Conservation (phyloP, 1,284 basidiomycete species). For the Pseudozyma thailandica region DNA sequence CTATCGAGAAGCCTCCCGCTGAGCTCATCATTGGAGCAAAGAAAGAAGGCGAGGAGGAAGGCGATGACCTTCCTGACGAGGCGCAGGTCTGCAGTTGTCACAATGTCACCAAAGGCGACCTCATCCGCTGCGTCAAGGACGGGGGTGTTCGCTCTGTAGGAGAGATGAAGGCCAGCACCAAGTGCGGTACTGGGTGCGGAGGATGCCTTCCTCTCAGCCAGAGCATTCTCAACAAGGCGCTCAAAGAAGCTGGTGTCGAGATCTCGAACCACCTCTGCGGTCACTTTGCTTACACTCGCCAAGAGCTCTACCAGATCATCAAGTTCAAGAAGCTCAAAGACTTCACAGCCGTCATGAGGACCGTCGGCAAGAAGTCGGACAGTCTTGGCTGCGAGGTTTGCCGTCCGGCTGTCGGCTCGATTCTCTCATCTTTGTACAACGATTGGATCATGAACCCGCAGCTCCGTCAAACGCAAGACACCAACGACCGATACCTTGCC, state of each 20-base stretch:
- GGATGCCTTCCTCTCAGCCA: conserved; percentile 76
- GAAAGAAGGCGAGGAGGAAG: conserved; percentile 73
- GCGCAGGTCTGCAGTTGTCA: conserved; percentile 79
- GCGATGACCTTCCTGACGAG: conserved; percentile 78
- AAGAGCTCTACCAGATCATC: conserved; percentile 77
- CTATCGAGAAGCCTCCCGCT: conserved; percentile 75
- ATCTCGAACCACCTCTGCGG: conserved; percentile 76
- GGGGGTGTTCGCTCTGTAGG: conserved; percentile 72
- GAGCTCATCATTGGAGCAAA: conserved; percentile 76
- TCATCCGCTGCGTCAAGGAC: conserved; percentile 73
- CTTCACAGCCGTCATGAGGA: conserved; percentile 74
- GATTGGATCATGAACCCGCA: conserved; percentile 76
- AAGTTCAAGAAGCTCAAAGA: conserved; percentile 76
- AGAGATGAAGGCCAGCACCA: conserved; percentile 77
- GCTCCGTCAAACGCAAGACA: conserved; percentile 79
- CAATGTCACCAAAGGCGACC: conserved; percentile 76
- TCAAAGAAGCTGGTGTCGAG: conserved; percentile 77
- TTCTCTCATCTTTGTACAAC: conserved; percentile 77
- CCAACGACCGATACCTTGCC: conserved; percentile 76
- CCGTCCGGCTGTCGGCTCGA: conserved; percentile 77
- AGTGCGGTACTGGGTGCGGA: conserved; percentile 78
- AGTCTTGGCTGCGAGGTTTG: conserved; percentile 79
- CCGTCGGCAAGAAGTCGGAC: conserved; percentile 72
- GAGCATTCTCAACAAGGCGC: conserved; percentile 75
- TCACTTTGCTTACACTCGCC: conserved; percentile 77